Conservation (phyloP, 345 rosid species). For the Aquilaria malaccensis region DNA sequence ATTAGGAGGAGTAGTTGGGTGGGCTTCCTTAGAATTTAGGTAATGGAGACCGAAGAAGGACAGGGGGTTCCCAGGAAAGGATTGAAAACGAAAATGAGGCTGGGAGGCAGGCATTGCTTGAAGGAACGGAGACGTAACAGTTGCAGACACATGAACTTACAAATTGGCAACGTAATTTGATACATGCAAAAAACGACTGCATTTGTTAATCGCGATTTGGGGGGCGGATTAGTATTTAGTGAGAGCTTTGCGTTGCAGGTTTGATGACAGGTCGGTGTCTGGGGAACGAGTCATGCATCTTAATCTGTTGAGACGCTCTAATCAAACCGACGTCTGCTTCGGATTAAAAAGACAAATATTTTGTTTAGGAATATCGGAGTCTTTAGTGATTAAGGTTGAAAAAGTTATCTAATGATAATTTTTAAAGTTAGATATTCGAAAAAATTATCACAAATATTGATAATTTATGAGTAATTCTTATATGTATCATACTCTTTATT, state of each 20-base stretch:
- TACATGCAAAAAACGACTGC: neutral
- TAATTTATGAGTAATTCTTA: too few species aligned
- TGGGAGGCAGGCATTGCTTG: constrained; percentile 44
- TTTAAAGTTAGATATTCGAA: too few species aligned
- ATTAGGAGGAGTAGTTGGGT: constrained; percentile 53
- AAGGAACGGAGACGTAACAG: constrained; percentile 46
- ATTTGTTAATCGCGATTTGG: too few species aligned
- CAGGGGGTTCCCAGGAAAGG: constrained; percentile 21
- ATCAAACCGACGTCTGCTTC: too few species aligned
- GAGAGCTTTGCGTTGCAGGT: constrained; percentile 37
- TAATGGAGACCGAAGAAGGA: constrained; percentile 17
- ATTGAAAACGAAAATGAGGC: constrained; percentile 24
- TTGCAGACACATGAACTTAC: neutral
- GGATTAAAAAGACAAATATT: too few species aligned
- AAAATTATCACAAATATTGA: too few species aligned
- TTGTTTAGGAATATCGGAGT: too few species aligned
- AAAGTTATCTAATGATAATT: too few species aligned
- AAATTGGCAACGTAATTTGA: neutral
- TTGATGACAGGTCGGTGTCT: constrained; percentile 37
- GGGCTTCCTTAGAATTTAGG: constrained; percentile 59
- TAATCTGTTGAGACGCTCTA: too few species aligned
- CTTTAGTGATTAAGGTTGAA: too few species aligned
- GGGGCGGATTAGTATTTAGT: constrained; percentile 23
- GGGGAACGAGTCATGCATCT: too few species aligned
- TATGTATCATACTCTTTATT: too few species aligned